Conservation (phyloP, 129 eudicot genomes). For the Saposhnikovia divaricata region DNA sequence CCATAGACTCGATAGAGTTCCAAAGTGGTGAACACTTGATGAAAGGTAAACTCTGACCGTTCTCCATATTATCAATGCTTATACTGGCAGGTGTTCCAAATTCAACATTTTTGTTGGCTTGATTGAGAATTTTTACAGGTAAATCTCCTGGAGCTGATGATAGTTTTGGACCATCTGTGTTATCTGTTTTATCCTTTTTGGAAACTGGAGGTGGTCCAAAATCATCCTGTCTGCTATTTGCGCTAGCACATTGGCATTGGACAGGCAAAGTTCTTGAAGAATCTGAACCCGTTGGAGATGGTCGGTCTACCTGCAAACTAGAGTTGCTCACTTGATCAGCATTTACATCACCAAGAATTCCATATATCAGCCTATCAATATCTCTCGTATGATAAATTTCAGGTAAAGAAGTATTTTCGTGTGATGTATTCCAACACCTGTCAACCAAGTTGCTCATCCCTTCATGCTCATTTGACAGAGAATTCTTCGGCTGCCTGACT, state of each 20-base stretch:
- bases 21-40: conserved; percentile 31
- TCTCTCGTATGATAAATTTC: background rate
- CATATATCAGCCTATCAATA: background rate
- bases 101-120: background rate
- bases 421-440: background rate
- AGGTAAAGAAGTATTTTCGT: background rate
- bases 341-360: background rate
- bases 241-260: background rate
- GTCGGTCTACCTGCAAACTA: background rate
- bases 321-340: background rate
- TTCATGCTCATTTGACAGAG: background rate
- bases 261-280: conserved; percentile 5
- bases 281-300: background rate
- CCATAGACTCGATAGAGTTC: conserved; percentile 26
- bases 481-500: background rate
- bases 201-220: background rate
- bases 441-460: background rate
- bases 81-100: background rate
- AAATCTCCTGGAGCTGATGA: background rate
- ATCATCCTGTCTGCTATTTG: conserved; percentile 3
- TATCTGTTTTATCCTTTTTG: background rate
- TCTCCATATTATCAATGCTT: background rate
- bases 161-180: background rate
- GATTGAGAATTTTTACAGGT: background rate
- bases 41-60: conserved; percentile 25